Base-by-base conservation (phyloP, 352 stramenopile genomes). In the Globisporangium ultimum region DNA sequence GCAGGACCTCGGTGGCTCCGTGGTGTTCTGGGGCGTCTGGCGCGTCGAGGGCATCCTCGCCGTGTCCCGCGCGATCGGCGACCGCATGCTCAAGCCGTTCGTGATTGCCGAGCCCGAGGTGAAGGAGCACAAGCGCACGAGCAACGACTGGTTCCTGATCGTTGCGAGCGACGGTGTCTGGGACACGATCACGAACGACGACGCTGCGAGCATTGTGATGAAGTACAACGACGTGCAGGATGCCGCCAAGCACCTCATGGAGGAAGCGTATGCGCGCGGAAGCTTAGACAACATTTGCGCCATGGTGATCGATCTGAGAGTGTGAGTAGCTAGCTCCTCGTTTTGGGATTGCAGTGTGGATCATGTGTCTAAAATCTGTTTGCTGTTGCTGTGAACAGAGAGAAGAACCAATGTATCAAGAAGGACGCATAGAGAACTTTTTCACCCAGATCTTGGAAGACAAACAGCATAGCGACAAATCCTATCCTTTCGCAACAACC, bases 41-140 rank as follows among this genome's bases (percentile, higher is more conserved):
- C 85, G 93, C 46, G 93, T 98, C n/a, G 84, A 97, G 67, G 93
- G 93, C 38, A 93, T 97, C 51, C 74, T 98, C 46, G 93, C 93
- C 18, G 91, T 98, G 28, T 97, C 89, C 14, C 87, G 87, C 36
- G 88, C 90, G 32, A 97, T 98, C 56, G 93, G 93, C 15, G 93
- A 98, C 66, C 80, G 85, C 34, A 91, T 91, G 71, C 75, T 98
- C 34, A 97, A 97, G 70, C 89, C 85, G 0, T 97, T 93, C 38
- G 89, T 98, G n/a, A 87, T 92, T 3, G 84, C 89, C 9, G 87
- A 97, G 60, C 92, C 92, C 0, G 91, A 97, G 64, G 81, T 97
- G 51, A 88, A 80, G 46, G 68, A 88, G 59, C 70, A 83, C 36
- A 80, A 57, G 48, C 72, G 80, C 64, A 75, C 71, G 18, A 70